Evolutionary conservation across 2,329 filamentous ascomycete species (phyloP).

Genomic region (Elsinoe australis): DNA sequence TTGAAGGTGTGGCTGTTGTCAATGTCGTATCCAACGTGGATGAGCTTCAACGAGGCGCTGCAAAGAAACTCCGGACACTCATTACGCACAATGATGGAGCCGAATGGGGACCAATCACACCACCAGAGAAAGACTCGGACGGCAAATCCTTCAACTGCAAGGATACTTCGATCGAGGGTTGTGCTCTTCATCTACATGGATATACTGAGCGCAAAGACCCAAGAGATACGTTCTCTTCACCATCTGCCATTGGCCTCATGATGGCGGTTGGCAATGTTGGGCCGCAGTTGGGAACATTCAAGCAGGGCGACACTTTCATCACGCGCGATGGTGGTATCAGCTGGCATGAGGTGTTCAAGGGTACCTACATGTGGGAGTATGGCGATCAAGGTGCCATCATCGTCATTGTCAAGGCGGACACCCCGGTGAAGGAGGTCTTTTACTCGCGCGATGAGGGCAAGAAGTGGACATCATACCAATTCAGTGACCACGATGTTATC

Average conservation of each 20-base stretch:
- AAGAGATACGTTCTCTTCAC: conserved; percentile 78
- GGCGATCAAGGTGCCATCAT: conserved; percentile 92
- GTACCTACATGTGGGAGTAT: conserved; percentile 85
- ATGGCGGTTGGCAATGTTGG: conserved; percentile 91
- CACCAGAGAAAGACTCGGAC: conserved; percentile 64
- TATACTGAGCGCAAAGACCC: conserved; percentile 86
- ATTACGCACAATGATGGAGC: conserved; percentile 96
- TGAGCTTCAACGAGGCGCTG: conserved; percentile 52
- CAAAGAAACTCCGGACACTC: conserved; percentile 77
- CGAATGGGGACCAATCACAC: conserved; percentile 69
- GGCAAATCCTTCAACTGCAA: conserved; percentile 64
- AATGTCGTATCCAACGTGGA: conserved; percentile 74
- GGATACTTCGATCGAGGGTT: conserved; percentile 53
- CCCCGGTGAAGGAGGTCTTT: conserved; percentile 58
- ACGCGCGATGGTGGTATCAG: conserved; percentile 82
- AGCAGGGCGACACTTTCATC: conserved; percentile 82
- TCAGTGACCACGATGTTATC: conserved; percentile 58
- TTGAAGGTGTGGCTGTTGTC: conserved; percentile 83
- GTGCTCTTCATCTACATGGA: conserved; percentile 85
- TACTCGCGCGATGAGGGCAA: conserved; percentile 77
- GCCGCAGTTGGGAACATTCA: conserved; percentile 54
- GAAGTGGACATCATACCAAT: conserved; percentile 69
- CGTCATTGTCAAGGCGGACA: conserved; percentile 69
- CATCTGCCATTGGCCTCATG: conserved; percentile 82
- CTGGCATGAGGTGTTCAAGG: conserved; percentile 81